phyloP scores from a whole-genome alignment of 176 grass and related monocot genomes.

The Avena sativa region DNA sequence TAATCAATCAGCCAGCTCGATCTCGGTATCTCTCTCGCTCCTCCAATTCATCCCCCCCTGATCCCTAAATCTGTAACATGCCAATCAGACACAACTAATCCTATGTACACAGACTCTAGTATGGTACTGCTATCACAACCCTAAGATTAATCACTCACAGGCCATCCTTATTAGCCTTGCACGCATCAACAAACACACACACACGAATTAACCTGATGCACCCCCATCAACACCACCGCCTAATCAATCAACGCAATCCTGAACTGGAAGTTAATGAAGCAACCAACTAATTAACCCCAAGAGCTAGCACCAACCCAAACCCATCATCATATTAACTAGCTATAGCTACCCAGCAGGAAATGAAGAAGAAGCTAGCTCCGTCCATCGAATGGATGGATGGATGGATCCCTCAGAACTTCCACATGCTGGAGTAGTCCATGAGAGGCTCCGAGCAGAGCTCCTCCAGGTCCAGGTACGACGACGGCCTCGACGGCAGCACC shows the following conservation, averaged over 20 bases:
- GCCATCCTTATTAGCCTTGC: slow-evolving; percentile 7
- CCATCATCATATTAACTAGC: not conserved
- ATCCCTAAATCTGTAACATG: not conserved
- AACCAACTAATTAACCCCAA: slow-evolving; percentile 35
- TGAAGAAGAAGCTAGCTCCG: not conserved
- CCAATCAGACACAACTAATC: not conserved
- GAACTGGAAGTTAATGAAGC: slow-evolving; percentile 22
- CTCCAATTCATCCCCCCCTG: not conserved
- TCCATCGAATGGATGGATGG: not conserved
- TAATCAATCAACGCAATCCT: not conserved
- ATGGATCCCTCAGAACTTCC: slow-evolving; percentile 32
- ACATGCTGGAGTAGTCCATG: slow-evolving; percentile 54
- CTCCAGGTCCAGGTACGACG: slow-evolving; percentile 39
- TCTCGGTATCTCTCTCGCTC: not conserved
- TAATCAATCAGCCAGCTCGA: not conserved
- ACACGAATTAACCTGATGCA: not conserved
- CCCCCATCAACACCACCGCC: not conserved
- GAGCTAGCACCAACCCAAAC: not conserved
- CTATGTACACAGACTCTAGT: slow-evolving; percentile 34
- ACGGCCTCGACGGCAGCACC: not conserved
- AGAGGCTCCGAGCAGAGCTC: slow-evolving; percentile 27
- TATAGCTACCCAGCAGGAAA: not conserved
- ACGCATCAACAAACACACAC: slow-evolving; percentile 15
- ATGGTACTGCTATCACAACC: not conserved
- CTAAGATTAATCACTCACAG: slow-evolving; percentile 25